A percentile compares a stretch with the other conserved stretches of the same genome.
These are phyloP conservation scores for Hypoxylon trugodes DNA, from an alignment of 495 filamentous ascomycete species.

Conservation along the genomic window DNA sequence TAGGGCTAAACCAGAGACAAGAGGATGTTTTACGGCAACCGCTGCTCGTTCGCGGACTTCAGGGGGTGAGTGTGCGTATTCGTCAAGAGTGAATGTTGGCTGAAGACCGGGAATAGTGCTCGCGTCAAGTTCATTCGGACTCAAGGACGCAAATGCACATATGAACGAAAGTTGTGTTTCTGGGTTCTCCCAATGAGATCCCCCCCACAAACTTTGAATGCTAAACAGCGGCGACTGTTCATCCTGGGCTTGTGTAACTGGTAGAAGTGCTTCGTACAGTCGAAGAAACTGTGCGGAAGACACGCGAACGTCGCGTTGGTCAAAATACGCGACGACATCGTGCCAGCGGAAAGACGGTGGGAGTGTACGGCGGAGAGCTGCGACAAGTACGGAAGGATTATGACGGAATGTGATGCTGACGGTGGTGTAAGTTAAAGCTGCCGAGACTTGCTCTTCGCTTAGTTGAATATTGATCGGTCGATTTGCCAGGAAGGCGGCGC, in stretches of 20 bases:
- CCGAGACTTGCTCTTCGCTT: slow-evolving; percentile 82
- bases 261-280: slow-evolving; percentile 78
- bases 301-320: slow-evolving; percentile 79
- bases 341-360: slow-evolving; percentile 79
- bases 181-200: slow-evolving; percentile 78
- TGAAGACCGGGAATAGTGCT: slow-evolving; percentile 82
- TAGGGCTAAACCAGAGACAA: slow-evolving; percentile 87
- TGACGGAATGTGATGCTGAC: slow-evolving; percentile 79
- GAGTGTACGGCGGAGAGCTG: slow-evolving; percentile 56
- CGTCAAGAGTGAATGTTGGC: slow-evolving; percentile 75
- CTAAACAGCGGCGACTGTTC: slow-evolving; percentile 64
- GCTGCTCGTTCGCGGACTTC: slow-evolving; percentile 74
- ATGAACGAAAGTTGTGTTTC: slow-evolving; percentile 92
- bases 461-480: slow-evolving; percentile 73
- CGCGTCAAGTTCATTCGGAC: slow-evolving; percentile 77
- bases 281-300: slow-evolving; percentile 80
- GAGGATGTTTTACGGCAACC: slow-evolving; percentile 80
- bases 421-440: slow-evolving; percentile 76
- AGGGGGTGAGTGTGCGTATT: slow-evolving; percentile 76
- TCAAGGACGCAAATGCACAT: slow-evolving; percentile 76
- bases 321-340: slow-evolving; percentile 80
- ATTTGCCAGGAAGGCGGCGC: slow-evolving; percentile 64
- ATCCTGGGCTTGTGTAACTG: slow-evolving; percentile 60
- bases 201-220: slow-evolving; percentile 89
- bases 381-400: slow-evolving; percentile 76